Evolutionary conservation across 129 eudicot genomes (phyloP), one percentile per base, ranked within the genome.

Genomic region (Lactuca saligna): DNA sequence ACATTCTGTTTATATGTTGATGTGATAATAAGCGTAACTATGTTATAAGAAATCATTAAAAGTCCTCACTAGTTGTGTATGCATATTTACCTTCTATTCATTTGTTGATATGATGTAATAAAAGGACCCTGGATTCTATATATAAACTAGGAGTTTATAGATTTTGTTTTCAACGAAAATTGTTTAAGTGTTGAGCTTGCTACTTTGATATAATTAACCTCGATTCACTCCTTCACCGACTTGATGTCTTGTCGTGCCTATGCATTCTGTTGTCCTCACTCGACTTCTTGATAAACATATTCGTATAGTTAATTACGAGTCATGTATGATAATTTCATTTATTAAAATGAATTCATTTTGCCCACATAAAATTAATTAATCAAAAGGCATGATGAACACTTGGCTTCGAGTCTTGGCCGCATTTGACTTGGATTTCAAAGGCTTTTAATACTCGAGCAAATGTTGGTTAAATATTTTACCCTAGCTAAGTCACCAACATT

Each of bases 371-470:
- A n/a, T 25, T 44, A 11, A 25, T 44, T 38, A 9, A 57, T 57
- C 6, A 73, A 17, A 54, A 63, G 33, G 5, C 11, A 31, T n/a
- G 32, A 44, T 11, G 53, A 37, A 60, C 54, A 38, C 16, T 50
- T 75, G 55, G 51, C 60, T 56, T 57, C 2, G 7, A 66, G 61
- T 56, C 38, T 66, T 17, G 16, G 14, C 1, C 61, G 7, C 9
- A 49, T 54, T 76, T 74, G 72, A 74, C 79, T 74, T 54, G 48
- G n/a, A 64, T 74, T 65, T 74, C 32, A 44, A 65, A 74, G 61
- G 58, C 72, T 58, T 6, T 56, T 65, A 63, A 73, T 29, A 15
- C 38, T 14, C 41, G 41, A 46, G 66, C 66, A 75, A 75, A 60
- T 67, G 69, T 67, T 49, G 55, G 53, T 76, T 5, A 56, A 63